Conservation (phyloP, 768 basidiomycete species). For the Lyophyllum decastes region DNA sequence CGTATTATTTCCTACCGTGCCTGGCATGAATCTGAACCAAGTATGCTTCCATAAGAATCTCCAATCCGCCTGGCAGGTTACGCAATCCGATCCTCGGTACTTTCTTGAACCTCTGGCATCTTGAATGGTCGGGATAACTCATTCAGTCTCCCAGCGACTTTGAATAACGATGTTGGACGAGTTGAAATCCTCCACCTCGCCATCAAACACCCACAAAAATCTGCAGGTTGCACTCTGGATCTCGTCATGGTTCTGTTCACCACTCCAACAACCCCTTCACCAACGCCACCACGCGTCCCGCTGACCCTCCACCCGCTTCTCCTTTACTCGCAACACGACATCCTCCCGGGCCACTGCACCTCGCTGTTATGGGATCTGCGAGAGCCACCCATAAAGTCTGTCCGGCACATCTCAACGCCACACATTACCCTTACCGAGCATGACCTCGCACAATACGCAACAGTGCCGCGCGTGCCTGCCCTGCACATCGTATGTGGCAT, state of each 20-base stretch:
- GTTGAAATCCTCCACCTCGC: no score
- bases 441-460: slow-evolving; percentile 43
- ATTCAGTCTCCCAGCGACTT: no score
- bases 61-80: no score
- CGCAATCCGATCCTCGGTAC: no score
- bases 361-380: slow-evolving; percentile 55
- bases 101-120: no score
- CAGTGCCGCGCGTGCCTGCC: slow-evolving; percentile 36
- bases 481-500: slow-evolving; percentile 49
- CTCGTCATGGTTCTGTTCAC: not conserved
- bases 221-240: not conserved
- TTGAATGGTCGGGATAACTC: no score
- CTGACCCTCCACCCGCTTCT: slow-evolving; percentile 37
- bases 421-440: slow-evolving; percentile 28
- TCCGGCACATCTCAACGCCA: slow-evolving; percentile 20
- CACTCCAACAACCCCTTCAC: not conserved
- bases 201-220: no score
- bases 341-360: slow-evolving; percentile 25
- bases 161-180: no score
- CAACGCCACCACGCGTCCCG: not conserved
- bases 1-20: no score
- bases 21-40: no score
- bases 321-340: slow-evolving; percentile 36
- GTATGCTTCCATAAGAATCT: no score
- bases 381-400: slow-evolving; percentile 33